Percentiles rank a stretch among this genome's conserved stretches.
Conservation (phyloP, 2,329 filamentous ascomycete genomes). For the Paraconiothyrium brasiliense region DNA sequence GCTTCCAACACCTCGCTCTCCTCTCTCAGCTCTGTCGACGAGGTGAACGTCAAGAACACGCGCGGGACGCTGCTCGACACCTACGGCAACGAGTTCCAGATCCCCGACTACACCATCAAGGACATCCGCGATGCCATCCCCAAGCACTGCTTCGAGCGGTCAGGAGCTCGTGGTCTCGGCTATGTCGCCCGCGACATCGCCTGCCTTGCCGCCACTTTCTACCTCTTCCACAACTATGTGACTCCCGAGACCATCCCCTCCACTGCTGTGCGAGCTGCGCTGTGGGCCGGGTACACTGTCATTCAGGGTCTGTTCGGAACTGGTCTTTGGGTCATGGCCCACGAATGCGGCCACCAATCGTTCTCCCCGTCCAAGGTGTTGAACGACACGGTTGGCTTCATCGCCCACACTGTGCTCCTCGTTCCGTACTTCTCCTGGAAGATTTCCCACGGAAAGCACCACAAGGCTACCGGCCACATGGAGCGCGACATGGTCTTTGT, state of each 20-base stretch:
- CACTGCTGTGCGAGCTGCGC: constrained; percentile 69
- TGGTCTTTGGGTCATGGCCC: constrained; percentile 93
- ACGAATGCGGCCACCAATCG: constrained; percentile 97
- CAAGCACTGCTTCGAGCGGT: constrained; percentile 95
- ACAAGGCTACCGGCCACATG: constrained; percentile 98
- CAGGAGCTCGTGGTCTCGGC: constrained; percentile 74
- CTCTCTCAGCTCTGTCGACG: constrained; percentile 78
- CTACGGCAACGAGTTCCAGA: constrained; percentile 92
- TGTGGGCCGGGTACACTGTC: constrained; percentile 76
- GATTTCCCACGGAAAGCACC: constrained; percentile 98
- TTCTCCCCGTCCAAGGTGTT: constrained; percentile 92
- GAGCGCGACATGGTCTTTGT: constrained; percentile 99
- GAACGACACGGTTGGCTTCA: constrained; percentile 92
- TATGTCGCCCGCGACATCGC: constrained; percentile 87
- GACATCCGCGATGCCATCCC: constrained; percentile 97
- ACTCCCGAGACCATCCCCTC: constrained; percentile 85
- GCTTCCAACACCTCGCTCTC: constrained; percentile 91
- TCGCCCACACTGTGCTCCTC: constrained; percentile 86
- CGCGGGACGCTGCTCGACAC: constrained; percentile 83
- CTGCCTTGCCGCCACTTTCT: constrained; percentile 79
- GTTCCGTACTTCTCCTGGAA: constrained; percentile 99
- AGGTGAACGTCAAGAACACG: constrained; percentile 54
- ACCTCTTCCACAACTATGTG: constrained; percentile 86
- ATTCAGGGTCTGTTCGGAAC: constrained; percentile 93
- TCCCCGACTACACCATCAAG: constrained; percentile 97